Evolutionary conservation across 2,329 filamentous ascomycete genomes (phyloP).

Genomic region (Claviceps paspali): DNA sequence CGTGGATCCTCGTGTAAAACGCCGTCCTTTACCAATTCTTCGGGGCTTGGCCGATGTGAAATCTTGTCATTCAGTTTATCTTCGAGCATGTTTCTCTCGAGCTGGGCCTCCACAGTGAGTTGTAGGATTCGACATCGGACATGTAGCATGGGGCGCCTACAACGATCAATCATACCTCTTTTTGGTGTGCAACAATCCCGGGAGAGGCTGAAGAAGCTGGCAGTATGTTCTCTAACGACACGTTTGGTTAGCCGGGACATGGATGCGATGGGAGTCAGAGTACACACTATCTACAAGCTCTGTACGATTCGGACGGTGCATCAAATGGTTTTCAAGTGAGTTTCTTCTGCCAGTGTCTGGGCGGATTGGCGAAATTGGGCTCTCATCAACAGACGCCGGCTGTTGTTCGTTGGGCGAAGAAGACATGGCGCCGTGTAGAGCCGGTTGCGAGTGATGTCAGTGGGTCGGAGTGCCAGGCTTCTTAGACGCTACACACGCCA

Average conservation of each 20-base stretch:
- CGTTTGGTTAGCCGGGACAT: conserved; percentile 8
- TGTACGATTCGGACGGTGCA: conserved; percentile 58
- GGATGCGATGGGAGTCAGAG: not conserved
- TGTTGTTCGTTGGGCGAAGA: conserved; percentile 12
- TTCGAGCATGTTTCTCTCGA: conserved; percentile 76
- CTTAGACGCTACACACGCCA: not conserved
- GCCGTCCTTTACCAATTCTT: conserved; percentile 62
- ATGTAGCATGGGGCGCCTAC: not conserved
- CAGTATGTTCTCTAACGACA: conserved; percentile 67
- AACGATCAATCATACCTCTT: conserved; percentile 38
- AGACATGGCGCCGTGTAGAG: conserved; percentile 12
- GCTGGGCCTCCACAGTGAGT: conserved; percentile 19
- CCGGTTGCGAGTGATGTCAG: not conserved
- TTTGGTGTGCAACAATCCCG: conserved; percentile 63
- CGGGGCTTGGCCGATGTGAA: conserved; percentile 58
- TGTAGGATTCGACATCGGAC: not conserved
- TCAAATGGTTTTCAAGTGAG: conserved; percentile 58
- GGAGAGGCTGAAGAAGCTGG: conserved; percentile 65
- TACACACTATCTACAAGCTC: conserved; percentile 63
- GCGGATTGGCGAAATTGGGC: conserved; percentile 37
- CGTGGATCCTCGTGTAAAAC: conserved; percentile 58
- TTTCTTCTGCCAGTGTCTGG: conserved; percentile 42
- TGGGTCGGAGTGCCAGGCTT: not conserved
- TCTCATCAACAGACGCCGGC: conserved; percentile 28
- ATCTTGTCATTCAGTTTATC: conserved; percentile 82